Evolutionary conservation across 2,329 filamentous ascomycete genomes (phyloP), one percentile per base, ranked within the genome.

Genomic region (Aspergillus proliferans): DNA sequence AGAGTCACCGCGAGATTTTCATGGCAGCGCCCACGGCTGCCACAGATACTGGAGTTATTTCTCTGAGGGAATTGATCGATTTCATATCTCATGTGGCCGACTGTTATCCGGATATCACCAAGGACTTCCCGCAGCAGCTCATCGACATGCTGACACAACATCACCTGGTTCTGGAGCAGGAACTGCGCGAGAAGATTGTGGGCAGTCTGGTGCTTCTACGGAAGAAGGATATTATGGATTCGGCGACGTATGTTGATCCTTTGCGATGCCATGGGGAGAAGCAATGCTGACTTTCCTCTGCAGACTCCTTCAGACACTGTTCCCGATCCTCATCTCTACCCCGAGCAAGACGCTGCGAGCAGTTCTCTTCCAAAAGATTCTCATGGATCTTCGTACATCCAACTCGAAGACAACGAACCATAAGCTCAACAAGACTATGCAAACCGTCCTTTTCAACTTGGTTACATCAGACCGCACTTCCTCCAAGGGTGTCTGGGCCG

Each of bases 71-170:
- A 63, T 80, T 95, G 58, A 87, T 98, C 60, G 92, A 97, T 64
- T 87, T 98, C 61, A 85, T 97, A 59, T 85, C 91, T 18, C 93
- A 98, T 71, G 87, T 94, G 53, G 87, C 92, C 65, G 91, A 96
- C 65, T 94, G 89, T 74, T 98, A 95, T 70, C 89, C 88, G 45
- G 81, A 86, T 50, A 80, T 92, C 53, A 91, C 90, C 1, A 77
- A 77, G 46, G 76, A 79, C 8, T 97, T 96, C 58, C 82, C 90
- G 19, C 78, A 84, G 39, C 87, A 95, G 55, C 76, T 98, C 44
- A 89, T 89, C 63, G 78, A 84, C 28, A 86, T 98, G 51, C 73
- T 98, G 43, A 82, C 82, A 43, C 77, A 85, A 58, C 89, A 97
- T 65, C 92, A 97, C 76, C 82, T 85, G 42, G 79, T 85, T 3